Conservation (phyloP, 2,329 filamentous ascomycete genomes). For the Monilinia fructigena region DNA sequence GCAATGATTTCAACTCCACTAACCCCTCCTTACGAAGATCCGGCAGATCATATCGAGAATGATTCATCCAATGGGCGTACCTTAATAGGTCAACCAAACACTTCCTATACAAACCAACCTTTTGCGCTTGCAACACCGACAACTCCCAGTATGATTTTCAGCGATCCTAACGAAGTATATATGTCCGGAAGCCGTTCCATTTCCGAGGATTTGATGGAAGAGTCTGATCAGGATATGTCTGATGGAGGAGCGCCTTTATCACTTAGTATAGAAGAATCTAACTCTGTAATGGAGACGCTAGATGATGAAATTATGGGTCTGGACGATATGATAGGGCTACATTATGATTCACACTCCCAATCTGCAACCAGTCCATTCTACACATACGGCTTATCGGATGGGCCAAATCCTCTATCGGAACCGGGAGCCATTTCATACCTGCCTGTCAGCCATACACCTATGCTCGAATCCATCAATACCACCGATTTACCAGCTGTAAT, state of each 20-base stretch:
- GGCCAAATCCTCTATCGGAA: neutral
- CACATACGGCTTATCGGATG: neutral
- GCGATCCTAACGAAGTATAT: slow-evolving; percentile 24
- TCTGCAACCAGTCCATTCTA: neutral
- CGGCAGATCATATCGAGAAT: slow-evolving; percentile 25
- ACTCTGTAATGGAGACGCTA: slow-evolving; percentile 33
- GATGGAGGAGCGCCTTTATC: slow-evolving; percentile 34
- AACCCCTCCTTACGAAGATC: slow-evolving; percentile 33
- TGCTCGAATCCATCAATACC: neutral
- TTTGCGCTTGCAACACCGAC: slow-evolving; percentile 25
- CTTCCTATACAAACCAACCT: slow-evolving; percentile 6
- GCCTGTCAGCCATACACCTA: neutral
- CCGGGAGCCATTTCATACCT: neutral
- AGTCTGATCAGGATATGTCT: slow-evolving; percentile 39
- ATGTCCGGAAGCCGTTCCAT: slow-evolving; percentile 25
- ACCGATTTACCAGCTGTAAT: slow-evolving; percentile 34
- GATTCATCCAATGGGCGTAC: slow-evolving; percentile 26
- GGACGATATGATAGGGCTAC: slow-evolving; percentile 27
- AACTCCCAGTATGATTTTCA: slow-evolving; percentile 28
- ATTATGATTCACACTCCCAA: slow-evolving; percentile 1
- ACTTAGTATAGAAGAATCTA: slow-evolving; percentile 27
- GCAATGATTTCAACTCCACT: slow-evolving; percentile 34
- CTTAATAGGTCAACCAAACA: slow-evolving; percentile 9
- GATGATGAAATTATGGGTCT: slow-evolving; percentile 35
- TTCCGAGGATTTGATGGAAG: slow-evolving; percentile 22